Evolutionary conservation across 306 rosid genomes (phyloP).

Genomic region (Morella rubra): DNA sequence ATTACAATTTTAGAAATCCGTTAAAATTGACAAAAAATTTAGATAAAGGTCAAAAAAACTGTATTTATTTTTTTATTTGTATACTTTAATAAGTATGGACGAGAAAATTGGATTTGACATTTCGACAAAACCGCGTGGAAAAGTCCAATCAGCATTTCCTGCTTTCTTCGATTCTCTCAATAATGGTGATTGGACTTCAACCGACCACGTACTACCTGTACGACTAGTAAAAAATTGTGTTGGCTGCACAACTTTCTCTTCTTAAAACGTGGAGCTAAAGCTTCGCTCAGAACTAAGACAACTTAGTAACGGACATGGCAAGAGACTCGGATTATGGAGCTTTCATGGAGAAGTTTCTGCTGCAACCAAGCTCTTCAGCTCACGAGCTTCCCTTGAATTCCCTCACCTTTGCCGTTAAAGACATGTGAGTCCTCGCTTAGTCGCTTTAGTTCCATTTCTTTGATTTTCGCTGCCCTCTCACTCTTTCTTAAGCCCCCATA

Average conservation of each 20-base stretch:
- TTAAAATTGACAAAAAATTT: no score
- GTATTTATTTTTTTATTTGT: no score
- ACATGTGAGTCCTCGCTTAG: constrained; percentile 63
- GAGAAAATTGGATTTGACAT: no score
- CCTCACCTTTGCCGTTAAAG: constrained; percentile 91
- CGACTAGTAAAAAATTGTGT: not conserved
- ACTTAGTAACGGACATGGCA: constrained; percentile 39
- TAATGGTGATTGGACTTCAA: no score
- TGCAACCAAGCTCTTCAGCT: constrained; percentile 49
- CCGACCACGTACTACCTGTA: no score
- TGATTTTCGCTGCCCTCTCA: not conserved
- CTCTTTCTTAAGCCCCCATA: not conserved
- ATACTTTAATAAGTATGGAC: no score
- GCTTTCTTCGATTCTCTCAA: no score
- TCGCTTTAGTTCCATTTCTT: not conserved
- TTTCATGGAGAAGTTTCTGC: constrained; percentile 64
- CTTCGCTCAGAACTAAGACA: not conserved
- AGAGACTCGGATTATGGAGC: constrained; percentile 56
- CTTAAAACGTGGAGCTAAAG: not conserved
- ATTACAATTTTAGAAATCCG: no score
- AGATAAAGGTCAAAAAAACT: no score
- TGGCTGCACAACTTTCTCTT: not conserved
- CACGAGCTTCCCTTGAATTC: constrained; percentile 53
- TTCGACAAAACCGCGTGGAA: no score
- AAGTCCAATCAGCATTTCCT: no score